These are phyloP conservation scores for Fusarium nurragi DNA, from an alignment of 2,329 filamentous ascomycete species.

Conservation along the genomic window DNA sequence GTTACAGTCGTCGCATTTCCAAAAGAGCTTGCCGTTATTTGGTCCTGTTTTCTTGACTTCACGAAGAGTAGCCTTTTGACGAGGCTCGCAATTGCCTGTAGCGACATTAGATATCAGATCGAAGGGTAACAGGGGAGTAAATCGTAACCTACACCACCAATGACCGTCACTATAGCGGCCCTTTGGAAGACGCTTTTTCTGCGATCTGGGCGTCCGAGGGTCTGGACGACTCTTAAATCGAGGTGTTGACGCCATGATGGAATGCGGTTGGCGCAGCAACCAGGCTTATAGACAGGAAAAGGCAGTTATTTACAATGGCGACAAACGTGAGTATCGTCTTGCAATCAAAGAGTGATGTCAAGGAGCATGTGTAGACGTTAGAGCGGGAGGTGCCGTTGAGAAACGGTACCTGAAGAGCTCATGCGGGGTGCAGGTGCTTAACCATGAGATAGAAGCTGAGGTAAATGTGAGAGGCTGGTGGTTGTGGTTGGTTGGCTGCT, in stretches of 20 bases:
- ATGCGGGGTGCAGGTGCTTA: slow-evolving; percentile 20
- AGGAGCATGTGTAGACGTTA: not conserved
- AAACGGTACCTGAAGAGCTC: slow-evolving; percentile 7
- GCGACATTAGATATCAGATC: not conserved
- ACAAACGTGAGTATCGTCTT: not conserved
- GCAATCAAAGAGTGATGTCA: not conserved
- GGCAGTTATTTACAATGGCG: not conserved
- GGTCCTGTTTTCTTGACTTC: slow-evolving; percentile 51
- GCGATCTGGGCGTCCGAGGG: slow-evolving; percentile 40
- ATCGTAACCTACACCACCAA: slow-evolving; percentile 51
- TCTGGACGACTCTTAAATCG: slow-evolving; percentile 12
- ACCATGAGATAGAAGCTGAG: slow-evolving; percentile 2
- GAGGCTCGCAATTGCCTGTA: slow-evolving; percentile 56
- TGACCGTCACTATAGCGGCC: slow-evolving; percentile 48
- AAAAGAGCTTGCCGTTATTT: slow-evolving; percentile 57
- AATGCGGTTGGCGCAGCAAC: slow-evolving; percentile 4
- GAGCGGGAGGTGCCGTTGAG: slow-evolving; percentile 23
- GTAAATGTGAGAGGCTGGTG: slow-evolving; percentile 17
- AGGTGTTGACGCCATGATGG: slow-evolving; percentile 31
- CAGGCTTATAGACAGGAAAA: not conserved
- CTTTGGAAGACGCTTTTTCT: slow-evolving; percentile 47
- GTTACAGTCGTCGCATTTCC: slow-evolving; percentile 54
- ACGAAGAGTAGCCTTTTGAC: slow-evolving; percentile 48
- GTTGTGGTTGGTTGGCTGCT: not conserved
- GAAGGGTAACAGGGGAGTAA: not conserved